Percentiles rank a stretch among this genome's conserved stretches.
These are phyloP conservation scores for Aristolochia fimbriata DNA, from an alignment of 164 flowering plant species.

Conservation along the genomic window DNA sequence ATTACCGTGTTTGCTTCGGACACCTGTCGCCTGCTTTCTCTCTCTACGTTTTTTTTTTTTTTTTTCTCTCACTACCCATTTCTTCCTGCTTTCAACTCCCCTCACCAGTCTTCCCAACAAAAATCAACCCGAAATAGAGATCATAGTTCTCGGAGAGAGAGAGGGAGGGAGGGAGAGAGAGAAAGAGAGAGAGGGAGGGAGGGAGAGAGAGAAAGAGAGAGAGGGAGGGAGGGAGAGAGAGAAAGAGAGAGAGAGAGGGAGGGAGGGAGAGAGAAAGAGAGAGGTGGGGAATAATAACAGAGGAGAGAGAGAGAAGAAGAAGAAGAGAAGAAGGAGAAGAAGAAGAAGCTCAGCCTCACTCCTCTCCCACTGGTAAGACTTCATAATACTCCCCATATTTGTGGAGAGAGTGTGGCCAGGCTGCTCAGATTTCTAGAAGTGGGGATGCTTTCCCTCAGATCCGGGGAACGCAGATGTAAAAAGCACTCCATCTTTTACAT, in stretches of 20 bases:
- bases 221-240: neutral
- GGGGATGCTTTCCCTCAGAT: constrained; percentile 22
- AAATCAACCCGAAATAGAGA: neutral
- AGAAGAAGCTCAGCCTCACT: neutral
- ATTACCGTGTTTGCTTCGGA: constrained; percentile 7
- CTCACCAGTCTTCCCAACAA: neutral
- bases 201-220: neutral
- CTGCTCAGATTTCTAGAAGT: constrained; percentile 1
- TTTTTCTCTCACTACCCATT: constrained; percentile 2
- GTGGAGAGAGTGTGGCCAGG: constrained; percentile 1
- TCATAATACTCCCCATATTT: neutral
- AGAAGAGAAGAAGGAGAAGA: neutral
- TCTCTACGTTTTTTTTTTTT: neutral
- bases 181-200: neutral
- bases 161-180: neutral
- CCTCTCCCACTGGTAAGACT: constrained; percentile 1
- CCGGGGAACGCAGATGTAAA: constrained; percentile 18
- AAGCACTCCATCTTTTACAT: constrained; percentile 14
- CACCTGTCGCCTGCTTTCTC: constrained; percentile 16
- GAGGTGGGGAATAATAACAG: neutral
- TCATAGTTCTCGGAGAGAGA: neutral
- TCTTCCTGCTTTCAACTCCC: constrained; percentile 1
- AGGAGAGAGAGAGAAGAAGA: too few species aligned
- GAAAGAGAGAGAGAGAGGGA: neutral
- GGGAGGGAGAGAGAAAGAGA: neutral